Base-by-base conservation (phyloP, 805 yeast genomes). In the Limtongia smithiae region DNA sequence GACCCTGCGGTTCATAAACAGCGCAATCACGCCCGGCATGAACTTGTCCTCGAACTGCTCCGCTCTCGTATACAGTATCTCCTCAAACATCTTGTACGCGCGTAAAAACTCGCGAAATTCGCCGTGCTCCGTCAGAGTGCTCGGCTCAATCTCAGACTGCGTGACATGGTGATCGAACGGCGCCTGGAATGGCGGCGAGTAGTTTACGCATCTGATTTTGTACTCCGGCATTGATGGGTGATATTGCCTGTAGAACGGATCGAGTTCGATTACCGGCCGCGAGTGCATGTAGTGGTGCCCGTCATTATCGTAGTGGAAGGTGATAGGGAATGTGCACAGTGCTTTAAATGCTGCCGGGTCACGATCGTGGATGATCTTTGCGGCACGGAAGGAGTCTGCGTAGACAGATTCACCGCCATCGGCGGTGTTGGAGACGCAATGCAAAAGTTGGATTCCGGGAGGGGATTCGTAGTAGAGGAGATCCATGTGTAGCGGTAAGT, bases 131-230 rank as follows among this genome's bases (percentile, higher is more conserved):
- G 50, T 27, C 20, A 41, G 21, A 31, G 40, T 22, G 32, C 72
- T 74, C 14, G 65, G 70, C 6, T 69, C 71, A 31, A 73, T 71
- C n/a, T 37, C 37, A 11, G 51, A 38, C 9, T 27, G 31, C 3
- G 51, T 36, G 22, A 51, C 41, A 37, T 31, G 24, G 24, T 54
- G 68, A 55, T 83, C 87, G 49, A 80, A 78, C 1, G 91, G 91
- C 0, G 85, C 91, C 62, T 85, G 94, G 69, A 83, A 84, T 9
- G 90, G 91, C 2, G 94, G 93, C 0, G 91, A 80, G 64, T 84
- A 85, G 62, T 82, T 83, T 17, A 83, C 77, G 45, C 76, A 81
- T 57, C 75, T 75, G 55, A 83, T 76, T 32, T 60, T 62, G 45
- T 59, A 68, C 1, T 54, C 54, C 11, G 60, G 66, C 15, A 37